Conservation (phyloP, 2,329 filamentous ascomycete genomes). For the Pseudovirgaria hyperparasitica region DNA sequence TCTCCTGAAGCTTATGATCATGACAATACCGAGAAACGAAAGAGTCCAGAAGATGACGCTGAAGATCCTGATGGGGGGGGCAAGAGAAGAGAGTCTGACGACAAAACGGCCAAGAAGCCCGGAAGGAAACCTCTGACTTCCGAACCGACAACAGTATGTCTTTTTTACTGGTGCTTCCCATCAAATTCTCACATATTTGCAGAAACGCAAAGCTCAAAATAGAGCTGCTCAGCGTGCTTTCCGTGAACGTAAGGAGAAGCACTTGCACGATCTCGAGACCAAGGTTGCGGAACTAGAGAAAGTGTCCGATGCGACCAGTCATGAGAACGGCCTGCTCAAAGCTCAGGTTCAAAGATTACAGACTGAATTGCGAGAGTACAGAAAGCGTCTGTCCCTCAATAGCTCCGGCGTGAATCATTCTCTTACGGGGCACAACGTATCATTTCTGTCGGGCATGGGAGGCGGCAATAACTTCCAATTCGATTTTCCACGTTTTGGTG, state of each 20-base stretch:
- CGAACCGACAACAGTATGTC: conserved; percentile 85
- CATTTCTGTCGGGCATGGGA: conserved; percentile 38
- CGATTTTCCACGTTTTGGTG: conserved; percentile 89
- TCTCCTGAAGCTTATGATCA: conserved; percentile 35
- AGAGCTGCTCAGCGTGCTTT: conserved; percentile 86
- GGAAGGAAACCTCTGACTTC: conserved; percentile 91
- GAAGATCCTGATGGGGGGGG: conserved; percentile 51
- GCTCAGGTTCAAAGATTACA: conserved; percentile 84
- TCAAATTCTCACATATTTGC: conserved; percentile 12
- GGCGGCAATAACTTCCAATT: conserved; percentile 80
- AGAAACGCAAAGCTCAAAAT: conserved; percentile 96
- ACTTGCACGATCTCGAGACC: conserved; percentile 70
- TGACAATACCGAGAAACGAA: conserved; percentile 44
- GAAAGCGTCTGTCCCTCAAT: conserved; percentile 64
- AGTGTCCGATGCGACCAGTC: conserved; percentile 65
- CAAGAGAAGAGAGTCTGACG: conserved; percentile 70
- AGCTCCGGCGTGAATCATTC: conserved; percentile 34
- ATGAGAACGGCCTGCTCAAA: conserved; percentile 73
- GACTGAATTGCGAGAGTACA: conserved; percentile 75
- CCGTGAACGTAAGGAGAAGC: conserved; percentile 88
- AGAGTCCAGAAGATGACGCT: conserved; percentile 54
- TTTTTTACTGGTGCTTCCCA: conserved; percentile 1
- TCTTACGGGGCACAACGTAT: conserved; percentile 30
- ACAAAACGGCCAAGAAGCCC: conserved; percentile 87
- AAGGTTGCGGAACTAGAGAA: conserved; percentile 60